Evolutionary conservation across 257 asterid genomes (phyloP), one percentile per base, ranked within the genome.

Genomic region (Linaria vulgaris): DNA sequence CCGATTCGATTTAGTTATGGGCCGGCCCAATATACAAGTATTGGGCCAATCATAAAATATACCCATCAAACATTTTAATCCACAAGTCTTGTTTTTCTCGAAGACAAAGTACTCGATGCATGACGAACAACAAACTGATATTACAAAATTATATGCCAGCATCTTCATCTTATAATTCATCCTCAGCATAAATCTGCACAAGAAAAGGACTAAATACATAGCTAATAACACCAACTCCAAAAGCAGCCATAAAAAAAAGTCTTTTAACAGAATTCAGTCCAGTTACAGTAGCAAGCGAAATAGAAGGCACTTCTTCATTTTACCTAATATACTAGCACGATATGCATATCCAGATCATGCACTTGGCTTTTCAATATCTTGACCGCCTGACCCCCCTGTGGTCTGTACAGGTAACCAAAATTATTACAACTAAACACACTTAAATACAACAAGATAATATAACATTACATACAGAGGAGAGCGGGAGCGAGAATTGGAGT

Each of bases 401-500:
- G n/a, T n/a, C n/a, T n/a, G n/a, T n/a, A 23, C 74, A 27, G 69
- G 68, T 16, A 53, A 31, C 45, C 52, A 21, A n/a, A 20, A 24
- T 63, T 7, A 31, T n/a, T 34, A 53, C 10, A 13, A 19, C 12
- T n/a, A 55, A 38, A 67, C 17, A 54, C 19, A 27, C 20, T 61
- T 67, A 2, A 37, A 44, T 12, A 56, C 15, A 21, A 15, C n/a
- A 27, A 59, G 13, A 47, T 9, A 24, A 30, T 20, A 20, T 11
- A 4, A 38, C 10, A 21, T 61, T 81, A 90, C n/a, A n/a, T n/a
- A n/a, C 96, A 95, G 56, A 3, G 97, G 97, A 7, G 96, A 85
- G 22, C 25, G 82, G 23, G 94, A 85, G 30, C 74, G 82, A 14
- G 95, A 80, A 66, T 68, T 76, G 25, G 95, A 82, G 13, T 49